A percentile compares a stretch with the other conserved stretches of the same genome.
Conservation (phyloP, 2,329 filamentous ascomycete species). For the Sporothrix variecibatus region DNA sequence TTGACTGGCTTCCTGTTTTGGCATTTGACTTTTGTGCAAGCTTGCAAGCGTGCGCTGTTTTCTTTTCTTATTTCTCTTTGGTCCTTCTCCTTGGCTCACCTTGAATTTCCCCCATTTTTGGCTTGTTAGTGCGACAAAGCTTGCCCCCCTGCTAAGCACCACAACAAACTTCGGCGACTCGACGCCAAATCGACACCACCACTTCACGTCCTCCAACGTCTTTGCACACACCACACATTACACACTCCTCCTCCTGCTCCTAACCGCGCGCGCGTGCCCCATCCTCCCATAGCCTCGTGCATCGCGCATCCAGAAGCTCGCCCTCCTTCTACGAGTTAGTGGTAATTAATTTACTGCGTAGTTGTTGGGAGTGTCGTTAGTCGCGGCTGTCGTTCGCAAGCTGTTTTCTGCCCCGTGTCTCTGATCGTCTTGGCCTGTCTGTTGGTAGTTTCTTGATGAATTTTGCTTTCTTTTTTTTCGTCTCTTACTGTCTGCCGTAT, state of each 20-base stretch:
- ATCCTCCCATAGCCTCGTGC: neutral
- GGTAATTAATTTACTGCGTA: neutral
- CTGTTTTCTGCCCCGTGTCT: neutral
- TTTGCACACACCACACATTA: neutral
- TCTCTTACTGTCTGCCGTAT: neutral
- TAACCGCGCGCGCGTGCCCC: neutral
- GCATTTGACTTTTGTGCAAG: neutral
- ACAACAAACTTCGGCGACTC: neutral
- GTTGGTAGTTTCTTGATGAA: neutral
- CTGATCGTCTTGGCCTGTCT: neutral
- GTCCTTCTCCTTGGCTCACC: neutral
- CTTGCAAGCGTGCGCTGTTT: neutral
- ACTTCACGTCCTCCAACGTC: neutral
- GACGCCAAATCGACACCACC: conserved; percentile 1
- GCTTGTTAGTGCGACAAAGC: neutral
- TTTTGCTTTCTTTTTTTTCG: neutral
- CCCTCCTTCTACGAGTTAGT: neutral
- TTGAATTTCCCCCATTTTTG: neutral
- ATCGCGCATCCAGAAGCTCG: neutral
- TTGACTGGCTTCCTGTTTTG: neutral
- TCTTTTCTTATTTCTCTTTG: conserved; percentile 16
- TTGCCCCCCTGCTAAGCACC: neutral
- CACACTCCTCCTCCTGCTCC: neutral
- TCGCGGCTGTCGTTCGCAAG: neutral
- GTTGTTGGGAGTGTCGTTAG: neutral